Conservation (phyloP, 805 yeast genomes). For the Tetrapisispora taiwanensis region DNA sequence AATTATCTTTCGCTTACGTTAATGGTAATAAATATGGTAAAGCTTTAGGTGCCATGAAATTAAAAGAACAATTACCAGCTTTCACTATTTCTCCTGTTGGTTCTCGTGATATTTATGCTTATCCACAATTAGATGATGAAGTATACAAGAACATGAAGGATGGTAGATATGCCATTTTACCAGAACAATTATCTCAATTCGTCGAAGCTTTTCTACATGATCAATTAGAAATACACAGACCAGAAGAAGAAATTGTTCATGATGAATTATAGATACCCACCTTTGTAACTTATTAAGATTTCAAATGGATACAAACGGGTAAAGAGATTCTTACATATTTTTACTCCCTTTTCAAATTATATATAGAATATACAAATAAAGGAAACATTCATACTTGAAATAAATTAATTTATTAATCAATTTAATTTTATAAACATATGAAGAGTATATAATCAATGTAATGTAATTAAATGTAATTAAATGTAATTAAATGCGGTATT, state of each 20-base stretch:
- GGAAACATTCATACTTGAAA: too few species aligned
- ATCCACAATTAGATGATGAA: slow-evolving; percentile 41
- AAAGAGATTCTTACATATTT: too few species aligned
- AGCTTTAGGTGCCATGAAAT: slow-evolving; percentile 81
- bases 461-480: too few species aligned
- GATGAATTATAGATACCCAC: slow-evolving; percentile 7
- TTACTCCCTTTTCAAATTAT: too few species aligned
- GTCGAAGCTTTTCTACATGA: not conserved
- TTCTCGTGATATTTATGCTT: slow-evolving; percentile 64
- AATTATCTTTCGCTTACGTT: slow-evolving; percentile 76
- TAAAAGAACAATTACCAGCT: slow-evolving; percentile 73
- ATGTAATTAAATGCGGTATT: too few species aligned
- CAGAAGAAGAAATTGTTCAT: slow-evolving; percentile 6
- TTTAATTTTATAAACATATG: too few species aligned
- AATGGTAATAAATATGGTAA: slow-evolving; percentile 73
- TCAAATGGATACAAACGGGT: too few species aligned
- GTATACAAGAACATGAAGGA: slow-evolving; percentile 12
- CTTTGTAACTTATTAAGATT: not conserved
- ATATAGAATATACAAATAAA: too few species aligned
- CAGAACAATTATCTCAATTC: not conserved
- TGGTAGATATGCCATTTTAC: not conserved
- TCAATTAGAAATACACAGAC: not conserved
- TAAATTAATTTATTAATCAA: too few species aligned
- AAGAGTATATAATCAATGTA: too few species aligned
- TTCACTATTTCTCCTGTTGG: slow-evolving; percentile 72